A percentile compares a stretch with the other conserved stretches of the same genome.
Conservation (phyloP, 2,329 filamentous ascomycete genomes). For the Volutella citrinella region DNA sequence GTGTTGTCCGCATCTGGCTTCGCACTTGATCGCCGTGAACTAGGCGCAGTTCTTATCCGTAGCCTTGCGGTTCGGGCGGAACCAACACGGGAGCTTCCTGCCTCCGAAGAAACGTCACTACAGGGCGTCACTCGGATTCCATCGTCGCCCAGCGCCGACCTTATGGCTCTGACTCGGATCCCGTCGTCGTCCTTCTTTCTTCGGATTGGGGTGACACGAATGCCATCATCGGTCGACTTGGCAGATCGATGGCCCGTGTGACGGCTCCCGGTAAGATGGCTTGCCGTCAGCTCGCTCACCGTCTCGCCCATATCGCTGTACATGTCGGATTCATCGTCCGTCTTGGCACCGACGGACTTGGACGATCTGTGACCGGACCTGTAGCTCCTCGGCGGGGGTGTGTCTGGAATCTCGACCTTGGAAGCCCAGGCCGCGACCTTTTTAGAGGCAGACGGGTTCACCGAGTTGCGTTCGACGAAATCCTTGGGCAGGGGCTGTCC, state of each 20-base stretch:
- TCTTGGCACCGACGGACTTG: constrained; percentile 30
- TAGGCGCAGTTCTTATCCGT: constrained; percentile 27
- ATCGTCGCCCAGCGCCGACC: constrained; percentile 20
- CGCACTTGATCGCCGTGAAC: constrained; percentile 21
- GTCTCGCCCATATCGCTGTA: constrained; percentile 25
- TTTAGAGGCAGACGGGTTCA: constrained; percentile 53
- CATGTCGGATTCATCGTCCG: constrained; percentile 27
- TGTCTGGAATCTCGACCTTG: constrained; percentile 49
- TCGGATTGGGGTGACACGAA: constrained; percentile 40
- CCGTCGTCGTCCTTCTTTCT: constrained; percentile 33
- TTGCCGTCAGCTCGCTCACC: constrained; percentile 28
- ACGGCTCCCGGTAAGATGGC: constrained; percentile 20
- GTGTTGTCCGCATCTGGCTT: too few relatives aligned
- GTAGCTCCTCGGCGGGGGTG: constrained; percentile 34
- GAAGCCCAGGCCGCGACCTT: constrained; percentile 63
- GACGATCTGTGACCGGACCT: constrained; percentile 34
- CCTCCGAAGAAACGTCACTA: constrained; percentile 26
- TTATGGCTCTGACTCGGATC: constrained; percentile 27
- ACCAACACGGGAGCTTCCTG: constrained; percentile 17
- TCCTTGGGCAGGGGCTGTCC: constrained; percentile 51
- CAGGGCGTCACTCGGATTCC: constrained; percentile 28
- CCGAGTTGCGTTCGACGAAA: constrained; percentile 51
- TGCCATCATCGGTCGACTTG: constrained; percentile 37
- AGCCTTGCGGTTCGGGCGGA: constrained; percentile 21
- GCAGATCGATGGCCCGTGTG: constrained; percentile 18